phyloP scores from a whole-genome alignment of 148 eudicot species.

The Camellia japonica region DNA sequence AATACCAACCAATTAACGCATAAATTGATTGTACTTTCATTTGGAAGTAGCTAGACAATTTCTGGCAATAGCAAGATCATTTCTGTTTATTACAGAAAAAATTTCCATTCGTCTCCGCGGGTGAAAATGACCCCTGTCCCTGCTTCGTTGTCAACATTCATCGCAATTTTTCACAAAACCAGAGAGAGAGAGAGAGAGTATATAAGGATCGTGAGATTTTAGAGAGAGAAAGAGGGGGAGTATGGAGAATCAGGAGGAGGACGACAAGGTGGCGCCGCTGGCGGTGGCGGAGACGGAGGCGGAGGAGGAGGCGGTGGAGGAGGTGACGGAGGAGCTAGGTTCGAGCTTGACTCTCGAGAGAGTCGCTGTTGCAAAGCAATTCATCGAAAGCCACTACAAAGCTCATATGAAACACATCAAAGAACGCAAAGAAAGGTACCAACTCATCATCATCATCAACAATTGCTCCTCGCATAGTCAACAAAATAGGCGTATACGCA shows the following conservation, averaged over 20 bases:
- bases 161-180: slow-evolving; percentile 1
- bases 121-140: not conserved
- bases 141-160: slow-evolving; percentile 5
- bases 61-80: not conserved
- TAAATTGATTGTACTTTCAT: not conserved
- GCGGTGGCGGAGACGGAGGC: not conserved
- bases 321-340: slow-evolving; percentile 22
- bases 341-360: slow-evolving; percentile 56
- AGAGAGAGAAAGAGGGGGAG: slow-evolving; percentile 15
- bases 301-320: slow-evolving; percentile 17
- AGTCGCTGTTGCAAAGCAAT: slow-evolving; percentile 63
- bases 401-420: slow-evolving; percentile 48
- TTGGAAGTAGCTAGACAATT: not conserved
- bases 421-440: slow-evolving; percentile 57
- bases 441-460: not conserved
- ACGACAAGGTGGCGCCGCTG: slow-evolving; percentile 11
- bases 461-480: not conserved
- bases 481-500: too few species aligned
- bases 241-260: slow-evolving; percentile 19
- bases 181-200: slow-evolving; percentile 5
- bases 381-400: slow-evolving; percentile 59
- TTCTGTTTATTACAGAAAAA: not conserved
- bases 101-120: not conserved
- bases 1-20: not conserved
- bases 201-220: not conserved